Base-by-base conservation (phyloP, 768 basidiomycete species). In the Hydnum rufescens region DNA sequence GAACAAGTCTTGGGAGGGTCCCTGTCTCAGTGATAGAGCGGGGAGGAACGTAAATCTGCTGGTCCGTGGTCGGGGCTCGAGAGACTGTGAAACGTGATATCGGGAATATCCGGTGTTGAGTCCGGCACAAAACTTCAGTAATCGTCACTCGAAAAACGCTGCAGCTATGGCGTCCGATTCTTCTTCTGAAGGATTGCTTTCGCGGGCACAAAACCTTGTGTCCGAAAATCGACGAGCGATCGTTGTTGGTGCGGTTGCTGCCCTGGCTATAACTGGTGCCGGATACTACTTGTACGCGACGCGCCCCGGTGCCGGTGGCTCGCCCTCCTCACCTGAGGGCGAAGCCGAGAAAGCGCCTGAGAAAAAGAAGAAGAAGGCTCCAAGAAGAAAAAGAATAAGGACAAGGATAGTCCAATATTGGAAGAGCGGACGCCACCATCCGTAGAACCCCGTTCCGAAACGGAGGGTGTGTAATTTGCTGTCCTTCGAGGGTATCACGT, bases 151-250 rank as follows among this genome's bases (percentile, higher is more conserved):
- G 44, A 13, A 47, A 47, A 32, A 23, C 18, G 44, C 52, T 36
- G 50, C 54, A 26, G 28, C 54, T 29, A 42, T 28, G 23, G 52
- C 59, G 29, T 46, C 58, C 13, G 29, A 54, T 8, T 44, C 54
- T 4, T 25, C 54, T 8, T 34, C 32, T 25, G 54, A 49, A n/a
- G 49, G 54, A 1, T 8, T 26, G 8, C 52, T 63, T 28, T 48
- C 54, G 25, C 53, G 57, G 31, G 53, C 62, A 42, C 51, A 59
- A 28, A 53, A 30, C 51, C 62, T 83, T 60, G 71, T 87, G 57
- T 69, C 75, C 0, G 84, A 89, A 59, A 76, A 93, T 68, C 85
- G 77, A 69, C 76, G 77, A 54, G 76, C 74, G n/a, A 64, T 88
- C 22, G 62, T 84, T 39, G 67, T 89, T 57, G 76, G 82, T 3